Percentiles rank a stretch among this genome's conserved stretches.
phyloP scores from a whole-genome alignment of 768 basidiomycete species.

The Mycena polygramma region DNA sequence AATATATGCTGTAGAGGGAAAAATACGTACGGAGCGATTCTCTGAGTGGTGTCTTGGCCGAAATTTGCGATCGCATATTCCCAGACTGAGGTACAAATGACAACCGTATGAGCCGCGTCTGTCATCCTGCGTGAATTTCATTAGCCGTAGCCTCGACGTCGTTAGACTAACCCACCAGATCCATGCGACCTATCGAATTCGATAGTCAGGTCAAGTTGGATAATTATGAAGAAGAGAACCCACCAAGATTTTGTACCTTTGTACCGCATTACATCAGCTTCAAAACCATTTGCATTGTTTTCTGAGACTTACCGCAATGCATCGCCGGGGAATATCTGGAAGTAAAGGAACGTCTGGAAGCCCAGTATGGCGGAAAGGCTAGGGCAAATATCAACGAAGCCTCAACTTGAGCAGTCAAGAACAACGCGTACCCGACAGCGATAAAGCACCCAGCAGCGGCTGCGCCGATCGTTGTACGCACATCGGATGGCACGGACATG shows the following conservation, averaged over 20 bases:
- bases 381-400: not conserved
- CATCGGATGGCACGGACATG: slow-evolving; percentile 7
- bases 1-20: slow-evolving; percentile 27
- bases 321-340: slow-evolving; percentile 30
- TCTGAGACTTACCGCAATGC: not conserved
- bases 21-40: slow-evolving; percentile 52
- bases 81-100: slow-evolving; percentile 57
- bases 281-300: too few species aligned
- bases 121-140: slow-evolving; percentile 45
- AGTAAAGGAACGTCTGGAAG: slow-evolving; percentile 32
- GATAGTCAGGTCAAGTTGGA: not conserved
- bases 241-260: slow-evolving; percentile 26
- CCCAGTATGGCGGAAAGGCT: slow-evolving; percentile 29
- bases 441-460: slow-evolving; percentile 22
- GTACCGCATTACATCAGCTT: too few species aligned
- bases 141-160: not conserved
- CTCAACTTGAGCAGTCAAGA: not conserved
- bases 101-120: slow-evolving; percentile 53
- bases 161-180: slow-evolving; percentile 21
- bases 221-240: not conserved
- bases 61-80: slow-evolving; percentile 52
- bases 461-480: slow-evolving; percentile 11
- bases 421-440: slow-evolving; percentile 16
- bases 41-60: slow-evolving; percentile 45
- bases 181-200: slow-evolving; percentile 17